phyloP scores from a whole-genome alignment of 768 basidiomycete genomes.

The Cyclocybe cylindracea region DNA sequence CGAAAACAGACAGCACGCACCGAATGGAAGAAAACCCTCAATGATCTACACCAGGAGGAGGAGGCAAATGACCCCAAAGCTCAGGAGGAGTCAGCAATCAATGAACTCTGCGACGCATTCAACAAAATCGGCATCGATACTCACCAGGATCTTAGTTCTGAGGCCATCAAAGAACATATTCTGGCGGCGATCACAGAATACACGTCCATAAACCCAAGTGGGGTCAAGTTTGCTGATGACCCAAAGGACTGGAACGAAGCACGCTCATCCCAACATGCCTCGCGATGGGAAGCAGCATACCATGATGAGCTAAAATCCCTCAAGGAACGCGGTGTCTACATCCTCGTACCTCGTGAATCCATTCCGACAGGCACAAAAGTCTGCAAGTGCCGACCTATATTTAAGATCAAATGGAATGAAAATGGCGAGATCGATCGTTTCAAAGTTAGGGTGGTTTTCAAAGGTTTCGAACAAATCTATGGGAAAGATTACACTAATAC shows the following conservation, averaged over 20 bases:
- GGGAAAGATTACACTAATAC: no score
- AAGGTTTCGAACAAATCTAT: no score
- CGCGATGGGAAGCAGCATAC: conserved; percentile 17
- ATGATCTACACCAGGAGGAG: conserved; percentile 8
- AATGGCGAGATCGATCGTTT: no score
- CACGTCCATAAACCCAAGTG: not conserved
- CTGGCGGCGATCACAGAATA: conserved; percentile 5
- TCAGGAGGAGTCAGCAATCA: not conserved
- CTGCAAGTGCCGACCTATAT: conserved; percentile 12
- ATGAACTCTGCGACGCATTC: not conserved
- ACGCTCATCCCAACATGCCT: conserved; percentile 20
- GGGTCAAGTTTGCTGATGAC: not conserved
- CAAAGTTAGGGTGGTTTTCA: no score
- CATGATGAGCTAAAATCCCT: no score
- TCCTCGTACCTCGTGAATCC: conserved; percentile 17
- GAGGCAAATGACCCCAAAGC: not conserved
- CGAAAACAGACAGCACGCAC: not conserved
- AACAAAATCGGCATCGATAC: not conserved
- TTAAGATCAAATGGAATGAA: no score
- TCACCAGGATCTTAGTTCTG: not conserved
- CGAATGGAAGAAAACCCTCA: not conserved
- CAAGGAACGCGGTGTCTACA: conserved; percentile 29
- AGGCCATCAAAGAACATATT: not conserved
- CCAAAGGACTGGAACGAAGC: conserved; percentile 19
- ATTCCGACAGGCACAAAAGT: conserved; percentile 23